Percentiles rank a stretch among this genome's conserved stretches.
Conservation (phyloP, 2,329 filamentous ascomycete species). For the Colletotrichum endophyticum region DNA sequence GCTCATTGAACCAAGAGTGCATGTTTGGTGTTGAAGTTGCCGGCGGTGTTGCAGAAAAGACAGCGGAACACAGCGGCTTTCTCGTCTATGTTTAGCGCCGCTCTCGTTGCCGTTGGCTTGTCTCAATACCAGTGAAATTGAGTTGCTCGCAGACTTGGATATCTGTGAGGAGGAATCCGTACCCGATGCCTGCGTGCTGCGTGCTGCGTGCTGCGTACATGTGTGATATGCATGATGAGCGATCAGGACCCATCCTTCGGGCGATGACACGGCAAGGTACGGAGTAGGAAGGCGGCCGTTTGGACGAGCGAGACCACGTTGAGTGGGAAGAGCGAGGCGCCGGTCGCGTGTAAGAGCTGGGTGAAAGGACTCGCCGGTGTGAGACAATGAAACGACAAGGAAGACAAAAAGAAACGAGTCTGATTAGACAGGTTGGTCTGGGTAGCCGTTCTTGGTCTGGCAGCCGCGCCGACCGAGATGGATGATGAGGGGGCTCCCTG, state of each 20-base stretch:
- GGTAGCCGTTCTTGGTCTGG: not conserved
- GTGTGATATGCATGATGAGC: not conserved
- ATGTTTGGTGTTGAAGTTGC: not conserved
- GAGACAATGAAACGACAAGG: constrained; percentile 18
- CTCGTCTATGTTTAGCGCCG: not conserved
- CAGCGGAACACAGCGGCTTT: not conserved
- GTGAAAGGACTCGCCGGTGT: not conserved
- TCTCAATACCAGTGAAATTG: not conserved
- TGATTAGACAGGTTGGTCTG: not conserved
- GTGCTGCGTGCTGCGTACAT: not conserved
- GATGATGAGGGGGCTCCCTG: not conserved
- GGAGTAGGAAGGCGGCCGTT: not conserved
- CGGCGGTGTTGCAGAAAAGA: not conserved
- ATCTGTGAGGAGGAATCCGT: not conserved
- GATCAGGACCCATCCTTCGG: not conserved
- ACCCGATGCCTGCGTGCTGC: not conserved
- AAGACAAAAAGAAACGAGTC: constrained; percentile 14
- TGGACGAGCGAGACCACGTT: not conserved
- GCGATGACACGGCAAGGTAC: not conserved
- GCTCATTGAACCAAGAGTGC: not conserved
- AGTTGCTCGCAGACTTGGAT: not conserved
- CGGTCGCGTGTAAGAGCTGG: not conserved
- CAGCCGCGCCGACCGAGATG: not conserved
- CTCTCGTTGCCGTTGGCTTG: not conserved
- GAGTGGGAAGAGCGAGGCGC: not conserved